phyloP scores from a whole-genome alignment of 140 eudicot species.

The Cichorium intybus region DNA sequence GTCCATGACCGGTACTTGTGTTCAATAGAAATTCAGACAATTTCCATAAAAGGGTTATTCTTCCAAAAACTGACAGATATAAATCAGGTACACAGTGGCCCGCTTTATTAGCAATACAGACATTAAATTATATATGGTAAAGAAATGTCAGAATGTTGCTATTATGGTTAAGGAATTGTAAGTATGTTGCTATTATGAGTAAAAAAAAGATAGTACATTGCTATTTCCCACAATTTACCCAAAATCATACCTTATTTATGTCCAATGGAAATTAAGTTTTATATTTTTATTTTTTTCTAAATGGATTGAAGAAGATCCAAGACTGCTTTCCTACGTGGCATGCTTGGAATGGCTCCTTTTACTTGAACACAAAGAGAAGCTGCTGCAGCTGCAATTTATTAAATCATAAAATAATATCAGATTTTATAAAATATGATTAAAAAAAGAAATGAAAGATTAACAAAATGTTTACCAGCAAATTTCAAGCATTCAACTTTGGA shows the following conservation, averaged over 20 bases:
- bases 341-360: slow-evolving; percentile 97
- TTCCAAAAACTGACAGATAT: too few relatives aligned
- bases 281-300: slow-evolving; percentile 20
- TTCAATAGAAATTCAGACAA: background rate
- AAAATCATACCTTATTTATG: slow-evolving; percentile 38
- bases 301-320: slow-evolving; percentile 62
- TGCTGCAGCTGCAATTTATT: slow-evolving; percentile 77
- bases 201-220: too few relatives aligned
- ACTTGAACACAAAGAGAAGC: slow-evolving; percentile 98
- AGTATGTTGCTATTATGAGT: too few relatives aligned
- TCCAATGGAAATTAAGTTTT: slow-evolving; percentile 5
- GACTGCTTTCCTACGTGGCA: slow-evolving; percentile 87
- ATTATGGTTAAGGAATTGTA: too few relatives aligned
- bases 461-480: slow-evolving; percentile 66
- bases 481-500: slow-evolving; percentile 72
- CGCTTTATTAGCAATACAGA: too few relatives aligned
- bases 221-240: too few relatives aligned
- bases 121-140: too few relatives aligned
- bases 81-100: too few relatives aligned
- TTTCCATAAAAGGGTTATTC: too few relatives aligned
- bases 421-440: background rate
- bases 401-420: background rate
- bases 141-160: too few relatives aligned
- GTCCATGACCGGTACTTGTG: slow-evolving; percentile 26
- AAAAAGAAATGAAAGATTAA: background rate